These are phyloP conservation scores for Begonia peltatifolia DNA, from an alignment of 306 rosid genomes.

Conservation along the genomic window DNA sequence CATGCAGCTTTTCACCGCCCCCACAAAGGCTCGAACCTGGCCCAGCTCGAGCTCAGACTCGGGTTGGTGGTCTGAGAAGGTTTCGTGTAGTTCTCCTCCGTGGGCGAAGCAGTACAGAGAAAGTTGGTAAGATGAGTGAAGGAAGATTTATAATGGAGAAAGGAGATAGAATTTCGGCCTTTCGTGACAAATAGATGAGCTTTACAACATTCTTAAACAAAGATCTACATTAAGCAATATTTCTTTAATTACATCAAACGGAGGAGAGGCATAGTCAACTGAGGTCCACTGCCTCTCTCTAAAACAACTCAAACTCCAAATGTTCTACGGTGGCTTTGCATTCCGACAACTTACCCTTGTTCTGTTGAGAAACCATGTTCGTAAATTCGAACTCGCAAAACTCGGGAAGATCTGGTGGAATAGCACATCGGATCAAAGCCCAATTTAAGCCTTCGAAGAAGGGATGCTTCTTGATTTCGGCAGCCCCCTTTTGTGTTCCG, in stretches of 20 bases:
- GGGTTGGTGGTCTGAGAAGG: no score
- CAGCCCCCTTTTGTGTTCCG: conserved; percentile 60
- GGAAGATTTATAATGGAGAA: no score
- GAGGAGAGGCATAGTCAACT: background rate
- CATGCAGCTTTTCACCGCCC: no score
- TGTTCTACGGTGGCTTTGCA: conserved; percentile 37
- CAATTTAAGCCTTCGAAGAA: conserved; percentile 73
- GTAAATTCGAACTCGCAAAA: conserved; percentile 36
- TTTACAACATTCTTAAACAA: background rate
- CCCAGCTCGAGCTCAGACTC: no score
- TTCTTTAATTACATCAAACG: background rate
- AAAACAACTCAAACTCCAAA: conserved; percentile 61
- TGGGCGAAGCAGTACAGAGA: no score
- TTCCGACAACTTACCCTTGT: conserved; percentile 30
- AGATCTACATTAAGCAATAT: background rate
- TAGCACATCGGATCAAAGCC: conserved; percentile 60
- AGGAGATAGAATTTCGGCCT: background rate
- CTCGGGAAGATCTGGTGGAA: conserved; percentile 62
- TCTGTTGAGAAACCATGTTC: conserved; percentile 28
- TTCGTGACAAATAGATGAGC: background rate
- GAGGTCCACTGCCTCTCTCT: background rate
- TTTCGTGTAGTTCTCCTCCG: no score
- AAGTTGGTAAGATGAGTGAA: no score
- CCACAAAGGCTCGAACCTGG: no score
- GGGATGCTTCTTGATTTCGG: conserved; percentile 66